A percentile compares a stretch with the other conserved stretches of the same genome.
Conservation (phyloP, 2,329 filamentous ascomycete species). For the Claviceps arundinis region DNA sequence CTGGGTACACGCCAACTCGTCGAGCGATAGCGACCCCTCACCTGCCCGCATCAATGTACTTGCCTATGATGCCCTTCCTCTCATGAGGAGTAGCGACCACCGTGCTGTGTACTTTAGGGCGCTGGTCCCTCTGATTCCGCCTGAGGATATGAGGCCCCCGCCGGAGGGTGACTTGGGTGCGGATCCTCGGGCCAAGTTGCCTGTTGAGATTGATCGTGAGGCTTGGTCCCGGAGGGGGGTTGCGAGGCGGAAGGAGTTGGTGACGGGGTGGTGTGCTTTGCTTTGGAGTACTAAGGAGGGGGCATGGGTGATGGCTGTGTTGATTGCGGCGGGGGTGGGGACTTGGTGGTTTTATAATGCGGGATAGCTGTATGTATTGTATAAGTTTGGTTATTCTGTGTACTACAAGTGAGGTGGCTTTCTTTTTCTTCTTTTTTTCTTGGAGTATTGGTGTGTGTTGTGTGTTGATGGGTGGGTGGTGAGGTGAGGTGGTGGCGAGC, state of each 20-base stretch:
- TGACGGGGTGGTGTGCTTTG: slow-evolving; percentile 41
- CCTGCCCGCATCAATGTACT: slow-evolving; percentile 32
- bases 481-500: too few relatives aligned
- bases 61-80: slow-evolving; percentile 62
- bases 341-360: slow-evolving; percentile 29
- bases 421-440: too few relatives aligned
- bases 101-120: slow-evolving; percentile 65
- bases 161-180: not conserved
- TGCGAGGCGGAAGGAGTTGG: slow-evolving; percentile 31
- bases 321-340: slow-evolving; percentile 27
- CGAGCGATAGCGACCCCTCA: slow-evolving; percentile 9
- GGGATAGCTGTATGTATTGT: slow-evolving; percentile 1
- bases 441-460: not conserved
- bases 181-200: slow-evolving; percentile 33
- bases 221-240: slow-evolving; percentile 38
- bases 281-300: slow-evolving; percentile 41
- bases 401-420: too few relatives aligned
- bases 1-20: slow-evolving; percentile 29
- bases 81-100: slow-evolving; percentile 79
- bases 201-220: slow-evolving; percentile 39
- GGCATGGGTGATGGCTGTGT: slow-evolving; percentile 29
- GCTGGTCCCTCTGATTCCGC: slow-evolving; percentile 45
- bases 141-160: slow-evolving; percentile 25
- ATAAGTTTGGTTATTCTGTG: not conserved
- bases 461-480: too few relatives aligned